Conservation (phyloP, 1,139 yeast species). For the Pichia kudriavzevii region DNA sequence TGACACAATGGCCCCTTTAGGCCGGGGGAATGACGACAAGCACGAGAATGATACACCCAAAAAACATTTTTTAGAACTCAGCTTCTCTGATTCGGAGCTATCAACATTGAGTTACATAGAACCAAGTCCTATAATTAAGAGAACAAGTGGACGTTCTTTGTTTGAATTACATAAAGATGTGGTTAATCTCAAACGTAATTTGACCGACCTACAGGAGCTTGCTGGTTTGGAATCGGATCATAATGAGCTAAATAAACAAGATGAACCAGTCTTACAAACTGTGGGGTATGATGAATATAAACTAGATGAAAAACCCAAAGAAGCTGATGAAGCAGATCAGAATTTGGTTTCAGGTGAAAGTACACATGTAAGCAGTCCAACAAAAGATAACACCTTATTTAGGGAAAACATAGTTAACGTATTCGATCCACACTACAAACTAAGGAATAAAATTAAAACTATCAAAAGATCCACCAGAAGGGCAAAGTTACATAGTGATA, state of each 20-base stretch:
- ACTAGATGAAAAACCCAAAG: conserved; percentile 9
- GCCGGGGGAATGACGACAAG: not conserved
- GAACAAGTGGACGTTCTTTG: conserved; percentile 24
- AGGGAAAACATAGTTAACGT: conserved; percentile 21
- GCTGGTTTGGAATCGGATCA: too few species aligned
- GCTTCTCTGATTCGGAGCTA: not conserved
- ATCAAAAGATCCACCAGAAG: conserved; percentile 61
- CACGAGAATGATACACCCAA: too few species aligned
- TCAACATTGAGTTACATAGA: not conserved
- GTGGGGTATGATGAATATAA: conserved; percentile 16
- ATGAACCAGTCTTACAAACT: too few species aligned
- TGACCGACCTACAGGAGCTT: conserved; percentile 13
- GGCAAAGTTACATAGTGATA: conserved; percentile 37
- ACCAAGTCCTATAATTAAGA: conserved; percentile 27
- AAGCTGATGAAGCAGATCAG: conserved; percentile 18
- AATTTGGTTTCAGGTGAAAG: conserved; percentile 12
- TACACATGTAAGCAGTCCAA: not conserved
- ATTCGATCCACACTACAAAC: conserved; percentile 20
- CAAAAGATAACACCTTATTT: conserved; percentile 9
- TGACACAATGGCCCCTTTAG: not conserved
- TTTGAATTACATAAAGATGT: conserved; percentile 32
- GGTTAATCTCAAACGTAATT: conserved; percentile 23
- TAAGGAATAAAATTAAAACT: conserved; percentile 27
- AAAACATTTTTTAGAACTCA: too few species aligned
- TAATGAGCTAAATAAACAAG: too few species aligned